phyloP scores from a whole-genome alignment of 225 moss, liverwort and hornwort genomes.

The Lunularia cruciata region DNA sequence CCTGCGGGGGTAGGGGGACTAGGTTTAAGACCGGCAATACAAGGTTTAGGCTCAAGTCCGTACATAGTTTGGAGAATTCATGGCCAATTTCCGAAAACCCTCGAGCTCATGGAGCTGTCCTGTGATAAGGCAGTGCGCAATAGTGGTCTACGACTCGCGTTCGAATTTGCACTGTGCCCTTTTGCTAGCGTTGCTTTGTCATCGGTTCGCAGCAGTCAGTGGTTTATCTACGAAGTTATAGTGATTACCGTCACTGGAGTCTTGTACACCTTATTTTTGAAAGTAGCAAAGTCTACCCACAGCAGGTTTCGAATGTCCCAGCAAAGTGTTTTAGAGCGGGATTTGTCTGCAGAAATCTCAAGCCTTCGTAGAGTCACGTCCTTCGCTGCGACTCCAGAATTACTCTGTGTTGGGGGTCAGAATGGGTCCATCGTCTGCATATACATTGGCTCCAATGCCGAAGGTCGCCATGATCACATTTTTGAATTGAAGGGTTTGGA shows the following conservation, averaged over 20 bases:
- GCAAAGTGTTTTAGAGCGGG: conserved; percentile 29
- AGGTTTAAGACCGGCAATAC: conserved; percentile 26
- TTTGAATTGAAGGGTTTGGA: conserved; percentile 85
- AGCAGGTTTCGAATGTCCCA: conserved; percentile 35
- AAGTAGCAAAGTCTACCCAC: conserved; percentile 24
- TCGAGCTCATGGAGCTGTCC: conserved; percentile 44
- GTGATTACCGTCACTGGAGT: conserved; percentile 39
- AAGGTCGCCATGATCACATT: conserved; percentile 35
- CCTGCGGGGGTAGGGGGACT: conserved; percentile 25
- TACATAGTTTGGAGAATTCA: conserved; percentile 45
- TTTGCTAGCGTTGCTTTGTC: conserved; percentile 38
- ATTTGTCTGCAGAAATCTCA: conserved; percentile 31
- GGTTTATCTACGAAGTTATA: conserved; percentile 32
- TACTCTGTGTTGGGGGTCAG: conserved; percentile 44
- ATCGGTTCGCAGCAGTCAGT: conserved; percentile 22
- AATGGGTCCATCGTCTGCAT: conserved; percentile 45
- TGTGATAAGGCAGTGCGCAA: conserved; percentile 30
- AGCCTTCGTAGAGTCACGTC: conserved; percentile 41
- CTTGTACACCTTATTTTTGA: conserved; percentile 34
- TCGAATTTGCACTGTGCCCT: conserved; percentile 39
- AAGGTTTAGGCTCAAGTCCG: conserved; percentile 15
- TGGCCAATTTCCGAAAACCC: conserved; percentile 29
- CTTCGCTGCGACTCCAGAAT: conserved; percentile 38
- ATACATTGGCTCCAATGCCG: conserved; percentile 25
- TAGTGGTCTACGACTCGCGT: conserved; percentile 41